Evolutionary conservation across 768 basidiomycete species (phyloP), one percentile per base, ranked within the genome.

Genomic region (Amanita phalloides): DNA sequence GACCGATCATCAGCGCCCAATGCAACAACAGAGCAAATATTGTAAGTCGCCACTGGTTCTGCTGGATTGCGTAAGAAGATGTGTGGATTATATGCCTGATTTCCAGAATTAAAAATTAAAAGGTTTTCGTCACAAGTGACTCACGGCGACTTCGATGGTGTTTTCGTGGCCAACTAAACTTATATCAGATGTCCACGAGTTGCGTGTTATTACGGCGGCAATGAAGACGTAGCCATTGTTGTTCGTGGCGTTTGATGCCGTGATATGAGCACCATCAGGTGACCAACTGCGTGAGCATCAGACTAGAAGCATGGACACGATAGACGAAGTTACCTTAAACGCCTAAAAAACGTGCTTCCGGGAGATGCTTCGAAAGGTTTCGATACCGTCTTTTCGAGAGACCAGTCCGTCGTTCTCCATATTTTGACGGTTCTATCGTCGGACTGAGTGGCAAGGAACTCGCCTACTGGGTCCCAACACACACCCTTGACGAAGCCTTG

Each of bases 401-500:
- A 70, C 96, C 96, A 99, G 58, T 95, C 91, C 6, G 81, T 83
- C 0, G 95, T 95, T 57, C 86, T 78, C 96, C 96, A 99, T 35
- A 99, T 88, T 63, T 95, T 96, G 55, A 98, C 91, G 4, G 91
- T 85, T 63, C 89, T 82, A 67, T 99, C 96, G 67, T 97, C 95
- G 23, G 93, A 94, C 68, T 95, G 82, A 38, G 95, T 97, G n/a
- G 96, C 95, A 55, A 99, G 81, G 62, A 85, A 97, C 67, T 97
- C 89, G 43, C 96, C 96, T 2, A 94, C 95, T 3, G 96, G 96
- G 68, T 99, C 96, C 84, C 95, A 99, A 62, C 91, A 94, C 46
- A 99, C 90, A 53, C 96, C 96, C 68, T 99, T 98, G 60, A 99
- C 94, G 65, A 97, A 97, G 2, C 93, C 95, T 60, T 90, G 84